Conservation (phyloP, 129 eudicot genomes). For the Deinandra increscens region DNA sequence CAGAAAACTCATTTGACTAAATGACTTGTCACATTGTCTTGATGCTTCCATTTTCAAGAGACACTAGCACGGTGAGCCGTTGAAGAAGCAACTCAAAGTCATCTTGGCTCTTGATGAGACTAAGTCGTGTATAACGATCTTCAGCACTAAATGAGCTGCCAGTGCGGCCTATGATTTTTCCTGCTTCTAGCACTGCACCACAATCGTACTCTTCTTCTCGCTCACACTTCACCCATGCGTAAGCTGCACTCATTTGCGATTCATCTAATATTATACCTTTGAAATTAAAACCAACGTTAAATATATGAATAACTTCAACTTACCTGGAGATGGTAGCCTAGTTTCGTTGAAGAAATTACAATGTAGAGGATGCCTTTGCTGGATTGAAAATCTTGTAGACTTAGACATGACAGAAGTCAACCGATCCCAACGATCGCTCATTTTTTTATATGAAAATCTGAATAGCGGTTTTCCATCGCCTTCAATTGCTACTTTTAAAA, state of each 20-base stretch:
- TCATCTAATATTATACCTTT: too few relatives aligned
- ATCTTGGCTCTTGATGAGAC: constrained; percentile 49
- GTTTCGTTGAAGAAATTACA: constrained; percentile 53
- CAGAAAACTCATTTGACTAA: background rate
- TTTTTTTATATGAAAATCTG: constrained; percentile 41
- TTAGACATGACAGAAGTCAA: constrained; percentile 35
- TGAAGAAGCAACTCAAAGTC: constrained; percentile 46
- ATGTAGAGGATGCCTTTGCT: constrained; percentile 45
- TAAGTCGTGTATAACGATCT: constrained; percentile 43
- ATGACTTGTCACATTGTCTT: background rate
- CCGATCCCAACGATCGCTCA: constrained; percentile 56
- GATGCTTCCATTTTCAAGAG: constrained; percentile 19
- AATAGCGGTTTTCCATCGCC: constrained; percentile 45
- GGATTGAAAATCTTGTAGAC: constrained; percentile 57
- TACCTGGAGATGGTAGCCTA: constrained; percentile 76
- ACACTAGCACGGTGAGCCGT: constrained; percentile 25
- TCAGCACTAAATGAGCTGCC: constrained; percentile 34
- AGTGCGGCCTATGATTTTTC: constrained; percentile 30
- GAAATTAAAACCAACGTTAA: background rate
- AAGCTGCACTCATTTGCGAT: constrained; percentile 32
- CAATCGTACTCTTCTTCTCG: constrained; percentile 46
- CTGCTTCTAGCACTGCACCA: constrained; percentile 31
- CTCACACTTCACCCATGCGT: constrained; percentile 58
- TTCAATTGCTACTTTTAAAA: constrained; percentile 48
- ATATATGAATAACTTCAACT: background rate